phyloP scores from a whole-genome alignment of 129 eudicot species.

The Logfia minima region DNA sequence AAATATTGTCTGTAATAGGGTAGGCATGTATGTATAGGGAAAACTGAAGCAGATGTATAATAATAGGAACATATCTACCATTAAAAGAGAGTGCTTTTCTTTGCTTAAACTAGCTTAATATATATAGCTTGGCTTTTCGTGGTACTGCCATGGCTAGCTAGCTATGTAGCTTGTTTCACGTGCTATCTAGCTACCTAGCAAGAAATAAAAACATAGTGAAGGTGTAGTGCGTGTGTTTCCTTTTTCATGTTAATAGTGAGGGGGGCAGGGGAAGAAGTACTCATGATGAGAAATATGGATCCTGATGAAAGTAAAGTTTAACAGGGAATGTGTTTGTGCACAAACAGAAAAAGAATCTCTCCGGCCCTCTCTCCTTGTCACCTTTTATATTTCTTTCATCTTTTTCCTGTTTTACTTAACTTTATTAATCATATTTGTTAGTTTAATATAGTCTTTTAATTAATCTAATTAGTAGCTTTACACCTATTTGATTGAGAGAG shows the following conservation, averaged over 20 bases:
- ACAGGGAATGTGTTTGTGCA: slow-evolving; percentile 45
- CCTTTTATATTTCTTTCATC: background rate
- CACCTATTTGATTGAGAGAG: too few species aligned
- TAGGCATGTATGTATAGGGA: slow-evolving; percentile 30
- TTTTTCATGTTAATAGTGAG: slow-evolving; percentile 35
- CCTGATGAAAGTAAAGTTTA: slow-evolving; percentile 41
- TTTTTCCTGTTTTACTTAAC: background rate
- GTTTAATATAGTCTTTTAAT: too few species aligned
- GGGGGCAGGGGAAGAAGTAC: slow-evolving; percentile 25
- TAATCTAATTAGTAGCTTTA: too few species aligned
- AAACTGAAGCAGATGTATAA: slow-evolving; percentile 40
- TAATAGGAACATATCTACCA: slow-evolving; percentile 41
- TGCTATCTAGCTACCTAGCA: slow-evolving; percentile 14
- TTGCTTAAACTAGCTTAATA: slow-evolving; percentile 12
- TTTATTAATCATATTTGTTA: too few species aligned
- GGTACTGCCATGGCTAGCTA: slow-evolving; percentile 21
- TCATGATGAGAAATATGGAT: slow-evolving; percentile 41
- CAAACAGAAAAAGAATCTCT: slow-evolving; percentile 32
- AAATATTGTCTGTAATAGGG: slow-evolving; percentile 16
- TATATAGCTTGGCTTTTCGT: slow-evolving; percentile 24
- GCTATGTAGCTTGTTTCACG: slow-evolving; percentile 29
- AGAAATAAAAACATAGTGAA: slow-evolving; percentile 33
- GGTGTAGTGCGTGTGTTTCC: slow-evolving; percentile 45
- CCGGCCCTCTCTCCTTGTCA: slow-evolving; percentile 10
- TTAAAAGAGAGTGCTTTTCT: slow-evolving; percentile 35